Percentiles rank a stretch among this genome's conserved stretches.
Conservation (phyloP, 1,139 yeast genomes). For the Arxiozyma slooffiae region DNA sequence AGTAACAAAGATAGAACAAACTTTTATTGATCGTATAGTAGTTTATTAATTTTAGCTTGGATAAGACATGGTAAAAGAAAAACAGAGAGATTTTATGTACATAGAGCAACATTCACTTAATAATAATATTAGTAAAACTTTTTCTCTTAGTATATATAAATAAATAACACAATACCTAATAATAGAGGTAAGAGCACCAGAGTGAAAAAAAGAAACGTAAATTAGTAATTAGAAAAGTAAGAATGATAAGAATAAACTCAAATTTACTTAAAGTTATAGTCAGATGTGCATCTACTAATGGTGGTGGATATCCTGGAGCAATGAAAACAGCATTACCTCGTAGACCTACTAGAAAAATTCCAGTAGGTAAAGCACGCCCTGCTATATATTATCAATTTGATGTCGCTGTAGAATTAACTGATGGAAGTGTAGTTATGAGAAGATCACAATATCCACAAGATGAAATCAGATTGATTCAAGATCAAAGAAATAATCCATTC, state of each 20-base stretch:
- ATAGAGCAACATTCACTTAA: not conserved
- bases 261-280: constrained; percentile 3
- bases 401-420: constrained; percentile 76
- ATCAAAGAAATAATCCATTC: constrained; percentile 72
- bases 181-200: not conserved
- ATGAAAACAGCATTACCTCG: constrained; percentile 27
- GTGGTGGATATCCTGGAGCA: constrained; percentile 22
- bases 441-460: constrained; percentile 82
- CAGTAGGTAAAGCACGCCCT: constrained; percentile 74
- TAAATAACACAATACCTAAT: not conserved
- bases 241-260: constrained; percentile 5
- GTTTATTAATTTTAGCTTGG: not conserved
- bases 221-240: not conserved
- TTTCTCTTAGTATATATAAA: too few species aligned
- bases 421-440: constrained; percentile 80
- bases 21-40: not conserved
- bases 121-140: not conserved
- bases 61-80: not conserved
- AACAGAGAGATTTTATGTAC: not conserved
- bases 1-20: not conserved
- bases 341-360: constrained; percentile 34
- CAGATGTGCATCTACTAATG: constrained; percentile 20
- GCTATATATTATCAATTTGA: constrained; percentile 87
- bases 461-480: constrained; percentile 76
- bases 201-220: not conserved